These are phyloP conservation scores for Boletus pseudo-olivaceus DNA, from an alignment of 768 basidiomycete species.

Conservation along the genomic window DNA sequence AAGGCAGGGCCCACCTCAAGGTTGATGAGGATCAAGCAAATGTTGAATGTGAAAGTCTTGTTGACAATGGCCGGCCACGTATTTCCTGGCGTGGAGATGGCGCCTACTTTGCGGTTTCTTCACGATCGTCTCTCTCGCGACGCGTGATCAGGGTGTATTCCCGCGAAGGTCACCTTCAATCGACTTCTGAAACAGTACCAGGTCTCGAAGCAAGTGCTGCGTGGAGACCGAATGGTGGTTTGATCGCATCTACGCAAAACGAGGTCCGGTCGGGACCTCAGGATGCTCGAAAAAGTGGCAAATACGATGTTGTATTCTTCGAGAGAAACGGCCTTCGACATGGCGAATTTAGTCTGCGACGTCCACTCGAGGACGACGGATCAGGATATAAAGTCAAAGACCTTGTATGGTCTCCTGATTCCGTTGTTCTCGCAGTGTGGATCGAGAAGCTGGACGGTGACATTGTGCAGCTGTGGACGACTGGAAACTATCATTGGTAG, in stretches of 20 bases:
- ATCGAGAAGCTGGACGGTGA: conserved; percentile 66
- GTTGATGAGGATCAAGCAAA: conserved; percentile 51
- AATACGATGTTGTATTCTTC: conserved; percentile 89
- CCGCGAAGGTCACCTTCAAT: conserved; percentile 60
- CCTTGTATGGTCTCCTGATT: conserved; percentile 85
- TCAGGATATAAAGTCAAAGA: conserved; percentile 77
- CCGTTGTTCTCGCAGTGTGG: conserved; percentile 83
- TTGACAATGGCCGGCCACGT: conserved; percentile 68
- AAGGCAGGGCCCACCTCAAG: conserved; percentile 63
- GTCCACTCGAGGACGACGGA: conserved; percentile 30
- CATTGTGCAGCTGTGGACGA: conserved; percentile 92
- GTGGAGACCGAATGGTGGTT: conserved; percentile 88
- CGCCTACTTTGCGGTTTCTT: conserved; percentile 81
- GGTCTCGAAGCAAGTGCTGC: conserved; percentile 77
- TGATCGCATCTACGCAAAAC: conserved; percentile 79
- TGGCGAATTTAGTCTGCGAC: conserved; percentile 75
- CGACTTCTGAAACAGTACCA: conserved; percentile 79
- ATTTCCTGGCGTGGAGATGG: conserved; percentile 96
- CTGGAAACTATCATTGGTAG: conserved; percentile 92
- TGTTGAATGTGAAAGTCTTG: conserved; percentile 52
- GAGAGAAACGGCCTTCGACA: conserved; percentile 93
- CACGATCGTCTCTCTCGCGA: conserved; percentile 45
- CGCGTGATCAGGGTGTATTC: conserved; percentile 32
- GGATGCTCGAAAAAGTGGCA: conserved; percentile 59
- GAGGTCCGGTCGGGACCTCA: conserved; percentile 71